Percentiles rank a stretch among this genome's conserved stretches.
Conservation (phyloP, 1,284 basidiomycete genomes). For the Cryptococcus depauperatus region DNA sequence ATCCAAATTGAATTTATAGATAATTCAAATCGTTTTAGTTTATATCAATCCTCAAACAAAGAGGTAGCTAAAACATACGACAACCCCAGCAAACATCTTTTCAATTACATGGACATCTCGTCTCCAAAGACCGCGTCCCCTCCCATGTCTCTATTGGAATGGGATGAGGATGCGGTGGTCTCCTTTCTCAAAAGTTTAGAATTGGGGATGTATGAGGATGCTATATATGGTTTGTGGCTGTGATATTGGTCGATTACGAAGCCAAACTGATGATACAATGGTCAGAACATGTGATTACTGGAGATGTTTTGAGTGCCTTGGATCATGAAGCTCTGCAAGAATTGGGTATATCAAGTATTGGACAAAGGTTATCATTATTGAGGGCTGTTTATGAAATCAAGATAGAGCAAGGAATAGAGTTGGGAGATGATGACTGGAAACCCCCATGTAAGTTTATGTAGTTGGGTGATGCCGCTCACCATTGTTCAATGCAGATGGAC, state of each 20-base stretch:
- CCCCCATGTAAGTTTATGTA: conserved; percentile 69
- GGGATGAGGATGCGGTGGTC: conserved; percentile 76
- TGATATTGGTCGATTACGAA: not conserved
- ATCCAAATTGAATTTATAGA: too few species aligned
- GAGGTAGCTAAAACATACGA: too few species aligned
- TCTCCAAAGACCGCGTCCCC: conserved; percentile 29
- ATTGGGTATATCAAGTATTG: conserved; percentile 73
- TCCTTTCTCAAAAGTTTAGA: conserved; percentile 65
- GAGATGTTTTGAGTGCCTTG: conserved; percentile 73
- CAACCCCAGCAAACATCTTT: too few species aligned
- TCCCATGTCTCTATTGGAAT: conserved; percentile 49
- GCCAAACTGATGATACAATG: not conserved
- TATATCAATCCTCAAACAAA: too few species aligned
- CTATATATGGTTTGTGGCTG: conserved; percentile 47
- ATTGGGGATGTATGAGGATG: conserved; percentile 66
- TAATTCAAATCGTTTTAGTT: too few species aligned
- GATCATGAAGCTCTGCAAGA: conserved; percentile 74
- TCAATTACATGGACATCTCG: too few species aligned
- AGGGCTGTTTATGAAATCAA: conserved; percentile 84
- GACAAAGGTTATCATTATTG: conserved; percentile 78
- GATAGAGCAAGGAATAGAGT: conserved; percentile 68
- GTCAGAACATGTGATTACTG: conserved; percentile 79
- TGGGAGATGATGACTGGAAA: conserved; percentile 77
- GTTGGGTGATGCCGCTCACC: too few species aligned
- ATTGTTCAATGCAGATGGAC: too few species aligned